Percentiles rank a stretch among this genome's conserved stretches.
These are phyloP conservation scores for Mycena maculata DNA, from an alignment of 768 basidiomycete species.

Conservation along the genomic window DNA sequence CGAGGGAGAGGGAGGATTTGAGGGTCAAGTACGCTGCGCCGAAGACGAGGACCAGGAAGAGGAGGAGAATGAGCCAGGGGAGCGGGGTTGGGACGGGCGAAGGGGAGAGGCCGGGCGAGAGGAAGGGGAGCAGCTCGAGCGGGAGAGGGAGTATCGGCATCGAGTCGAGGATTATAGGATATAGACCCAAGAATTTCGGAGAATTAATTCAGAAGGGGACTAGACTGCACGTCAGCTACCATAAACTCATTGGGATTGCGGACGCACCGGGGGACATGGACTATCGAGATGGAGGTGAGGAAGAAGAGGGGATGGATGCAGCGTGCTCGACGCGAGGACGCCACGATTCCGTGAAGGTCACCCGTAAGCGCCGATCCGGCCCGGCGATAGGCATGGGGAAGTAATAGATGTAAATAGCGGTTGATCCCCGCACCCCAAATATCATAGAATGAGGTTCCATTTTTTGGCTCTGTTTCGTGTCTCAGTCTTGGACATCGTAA, in stretches of 20 bases:
- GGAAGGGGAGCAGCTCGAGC: not conserved
- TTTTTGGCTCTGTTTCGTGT: too few species aligned
- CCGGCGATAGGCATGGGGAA: not conserved
- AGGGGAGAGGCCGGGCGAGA: conserved; percentile 4
- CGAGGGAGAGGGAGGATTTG: not conserved
- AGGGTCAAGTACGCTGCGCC: not conserved
- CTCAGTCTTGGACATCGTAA: too few species aligned
- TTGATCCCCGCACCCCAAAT: not conserved
- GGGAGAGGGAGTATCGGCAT: too few species aligned
- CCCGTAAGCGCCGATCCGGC: not conserved
- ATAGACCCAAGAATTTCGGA: too few species aligned
- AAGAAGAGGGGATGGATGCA: not conserved
- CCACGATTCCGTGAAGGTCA: not conserved
- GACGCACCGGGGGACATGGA: not conserved
- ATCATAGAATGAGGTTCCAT: too few species aligned
- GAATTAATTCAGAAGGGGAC: too few species aligned
- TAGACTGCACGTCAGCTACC: too few species aligned
- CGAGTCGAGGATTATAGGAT: too few species aligned
- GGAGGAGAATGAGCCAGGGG: not conserved
- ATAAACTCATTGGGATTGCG: not conserved
- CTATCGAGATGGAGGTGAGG: not conserved
- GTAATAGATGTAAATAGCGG: not conserved
- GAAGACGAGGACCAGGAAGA: not conserved
- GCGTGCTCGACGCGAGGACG: conserved; percentile 8
- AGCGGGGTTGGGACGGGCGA: not conserved